Base-by-base conservation (phyloP, 75 land plant genomes). In the Cunninghamia lanceolata region DNA sequence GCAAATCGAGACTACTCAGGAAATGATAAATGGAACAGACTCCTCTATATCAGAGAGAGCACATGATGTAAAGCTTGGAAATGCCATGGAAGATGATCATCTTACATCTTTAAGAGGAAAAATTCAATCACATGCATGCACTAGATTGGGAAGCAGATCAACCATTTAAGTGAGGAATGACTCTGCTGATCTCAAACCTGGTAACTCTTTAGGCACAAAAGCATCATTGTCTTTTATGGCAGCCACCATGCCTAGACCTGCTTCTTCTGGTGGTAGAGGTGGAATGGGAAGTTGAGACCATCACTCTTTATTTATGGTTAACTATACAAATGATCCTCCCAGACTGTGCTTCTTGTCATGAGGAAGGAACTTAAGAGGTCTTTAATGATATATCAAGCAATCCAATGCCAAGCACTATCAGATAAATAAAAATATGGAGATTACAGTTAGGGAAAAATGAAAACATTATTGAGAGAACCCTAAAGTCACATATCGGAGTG, bases 151-250 rank as follows among this genome's bases (percentile, higher is more conserved):
- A 68, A 88, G 88, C 84, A 91, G 91, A 85, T 82, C 90, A 75
- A 84, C 90, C 74, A 30, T 91, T 78, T 84, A 77, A 47, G 94
- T 85, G 82, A 90, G 92, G 0, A 90, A 89, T 13, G 95, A 93
- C 59, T 80, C 93, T 52, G 85, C 88, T 79, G 96, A 95, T 34
- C 86, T 89, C 39, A 89, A 94, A 66, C 83, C 92, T 38, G 88
- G 90, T 0, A 85, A 66, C 68, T 80, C 92, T 86, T 88, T 90
- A 83, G 92, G 91, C 75, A 92, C 97, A 35, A 93, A 93, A 84
- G 94, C 94, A 45, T 90, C 98, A 39, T 90, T 98, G 92, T 96
- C 99, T 35, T 97, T 96, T 92, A 98, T 98, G 82, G 99, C 99
- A 83, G 99, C 99, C 85, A 97, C 99, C 52, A 95, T 98, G 94